Base-by-base conservation (phyloP, 192 early-diverging fungal species). In the Martensiomyces pterosporus region DNA sequence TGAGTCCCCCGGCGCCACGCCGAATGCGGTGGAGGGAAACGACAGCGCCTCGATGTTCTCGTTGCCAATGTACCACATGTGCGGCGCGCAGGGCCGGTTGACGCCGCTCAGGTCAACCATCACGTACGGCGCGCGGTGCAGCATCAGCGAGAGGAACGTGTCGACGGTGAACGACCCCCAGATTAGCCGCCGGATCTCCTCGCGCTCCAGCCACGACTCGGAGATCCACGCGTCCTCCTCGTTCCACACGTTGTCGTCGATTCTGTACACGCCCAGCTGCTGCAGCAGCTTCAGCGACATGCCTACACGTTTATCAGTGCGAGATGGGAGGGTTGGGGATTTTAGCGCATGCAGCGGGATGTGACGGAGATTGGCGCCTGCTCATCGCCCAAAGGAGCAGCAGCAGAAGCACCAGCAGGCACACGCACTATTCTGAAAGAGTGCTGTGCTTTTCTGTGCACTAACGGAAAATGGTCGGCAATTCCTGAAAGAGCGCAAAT, bases 181-280 rank as follows among this genome's bases (percentile, higher is more conserved):
- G 15, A 64, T 54, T 0, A 71, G 36, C 0, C 67, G 50, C 15
- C 67, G 55, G 4, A 64, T 54, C 47, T 71, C 59, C 56, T 71
- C 67, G 56, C 67, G 67, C 43, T 71, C 67, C 16, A 71, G 47
- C 67, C 67, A 71, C 10, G 67, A 60, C 25, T 52, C 56, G n/a
- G 51, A 36, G 18, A 71, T 47, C 67, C 67, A 71, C 23, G 46
- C 60, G 32, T 64, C 60, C 13, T 49, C 55, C 24, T 53, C 50
- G 42, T 46, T 42, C 56, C 55, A 64, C 4, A 45, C 52, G 56
- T 24, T 55, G 56, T 60, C 57, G 52, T 71, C 67, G 18, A 71
- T 55, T 47, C 50, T 63, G 47, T 46, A 64, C n/a, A 64, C 60
- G 32, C 56, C 60, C 38, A 71, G 56, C 60, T 71, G 60, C 39